phyloP scores from a whole-genome alignment of 1,139 yeast species.

The Blastobotrys proliferans region DNA sequence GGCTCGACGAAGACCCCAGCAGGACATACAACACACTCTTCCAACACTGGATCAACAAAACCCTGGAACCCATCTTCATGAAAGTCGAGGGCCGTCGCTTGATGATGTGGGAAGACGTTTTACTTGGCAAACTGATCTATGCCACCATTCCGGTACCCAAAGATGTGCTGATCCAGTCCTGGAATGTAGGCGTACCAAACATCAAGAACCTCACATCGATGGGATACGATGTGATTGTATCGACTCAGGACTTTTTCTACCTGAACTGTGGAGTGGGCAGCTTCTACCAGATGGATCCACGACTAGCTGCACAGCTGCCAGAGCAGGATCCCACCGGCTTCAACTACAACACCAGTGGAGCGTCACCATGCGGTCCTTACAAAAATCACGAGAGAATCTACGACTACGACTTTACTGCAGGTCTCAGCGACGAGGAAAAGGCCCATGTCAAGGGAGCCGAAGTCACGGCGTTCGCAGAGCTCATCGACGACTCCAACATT shows the following conservation, averaged over 20 bases:
- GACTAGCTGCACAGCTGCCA: constrained; percentile 29
- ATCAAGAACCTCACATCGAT: constrained; percentile 35
- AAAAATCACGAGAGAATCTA: constrained; percentile 49
- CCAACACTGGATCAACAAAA: constrained; percentile 41
- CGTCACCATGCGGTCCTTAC: constrained; percentile 49
- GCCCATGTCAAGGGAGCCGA: constrained; percentile 44
- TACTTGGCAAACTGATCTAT: constrained; percentile 24
- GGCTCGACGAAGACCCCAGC: constrained; percentile 33
- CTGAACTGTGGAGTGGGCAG: constrained; percentile 49
- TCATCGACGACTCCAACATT: constrained; percentile 40
- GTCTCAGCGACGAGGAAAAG: constrained; percentile 37
- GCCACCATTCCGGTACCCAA: constrained; percentile 32
- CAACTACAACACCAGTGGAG: constrained; percentile 38
- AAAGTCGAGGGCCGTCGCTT: constrained; percentile 30
- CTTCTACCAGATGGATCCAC: constrained; percentile 40
- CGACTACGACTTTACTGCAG: constrained; percentile 38
- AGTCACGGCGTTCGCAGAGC: constrained; percentile 46
- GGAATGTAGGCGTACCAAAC: constrained; percentile 35
- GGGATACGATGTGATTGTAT: constrained; percentile 46
- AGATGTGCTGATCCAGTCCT: constrained; percentile 41
- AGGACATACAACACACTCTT: constrained; percentile 36
- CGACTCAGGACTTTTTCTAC: constrained; percentile 39
- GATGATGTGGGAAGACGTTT: constrained; percentile 48
- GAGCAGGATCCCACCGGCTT: constrained; percentile 32
- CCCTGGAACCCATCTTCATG: constrained; percentile 39